phyloP scores from a whole-genome alignment of 164 flowering plant species.

The Vitis vinifera region DNA sequence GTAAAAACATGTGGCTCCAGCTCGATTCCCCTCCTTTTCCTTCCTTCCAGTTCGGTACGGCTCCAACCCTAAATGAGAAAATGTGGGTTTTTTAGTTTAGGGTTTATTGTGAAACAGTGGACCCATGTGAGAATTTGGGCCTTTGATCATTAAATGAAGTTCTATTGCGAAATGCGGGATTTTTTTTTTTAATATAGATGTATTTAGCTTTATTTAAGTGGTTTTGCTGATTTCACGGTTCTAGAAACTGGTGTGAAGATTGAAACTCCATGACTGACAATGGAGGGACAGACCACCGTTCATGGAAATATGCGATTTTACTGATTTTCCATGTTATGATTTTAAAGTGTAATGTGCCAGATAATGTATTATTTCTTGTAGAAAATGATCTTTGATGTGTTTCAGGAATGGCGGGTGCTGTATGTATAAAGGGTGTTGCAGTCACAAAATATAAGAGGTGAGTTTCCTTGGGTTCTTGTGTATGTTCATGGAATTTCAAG shows the following conservation, averaged over 20 bases:
- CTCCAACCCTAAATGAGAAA: background rate
- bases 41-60: constrained; percentile 87
- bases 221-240: no score
- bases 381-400: constrained; percentile 7
- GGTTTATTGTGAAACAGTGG: constrained; percentile 1
- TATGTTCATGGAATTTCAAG: background rate
- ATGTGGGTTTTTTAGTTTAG: background rate
- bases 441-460: constrained; percentile 85
- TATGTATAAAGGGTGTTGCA: constrained; percentile 89
- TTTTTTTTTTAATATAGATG: background rate
- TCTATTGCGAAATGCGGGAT: background rate
- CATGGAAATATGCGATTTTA: no score
- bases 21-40: constrained; percentile 95
- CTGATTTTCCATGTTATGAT: no score
- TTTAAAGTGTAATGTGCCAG: no score
- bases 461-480: background rate
- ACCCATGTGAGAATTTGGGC: background rate
- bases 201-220: background rate
- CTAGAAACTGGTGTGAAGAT: no score
- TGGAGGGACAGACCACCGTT: no score
- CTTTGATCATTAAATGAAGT: background rate
- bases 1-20: constrained; percentile 89
- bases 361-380: no score
- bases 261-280: no score
- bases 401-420: constrained; percentile 95